phyloP scores from a whole-genome alignment of 2,329 filamentous ascomycete genomes.

The Neofusicoccum parvum region DNA sequence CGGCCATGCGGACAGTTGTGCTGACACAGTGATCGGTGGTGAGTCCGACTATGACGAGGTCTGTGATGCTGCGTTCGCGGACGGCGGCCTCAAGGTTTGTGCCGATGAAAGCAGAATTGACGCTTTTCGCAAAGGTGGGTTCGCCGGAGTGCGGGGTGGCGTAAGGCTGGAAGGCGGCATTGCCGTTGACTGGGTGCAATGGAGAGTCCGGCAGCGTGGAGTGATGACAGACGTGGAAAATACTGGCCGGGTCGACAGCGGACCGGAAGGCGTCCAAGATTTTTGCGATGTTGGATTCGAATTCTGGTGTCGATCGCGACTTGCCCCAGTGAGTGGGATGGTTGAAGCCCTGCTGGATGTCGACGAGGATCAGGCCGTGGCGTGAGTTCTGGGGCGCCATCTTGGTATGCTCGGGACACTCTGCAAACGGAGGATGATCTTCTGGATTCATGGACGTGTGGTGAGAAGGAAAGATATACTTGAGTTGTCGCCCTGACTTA shows the following conservation, averaged over 20 bases:
- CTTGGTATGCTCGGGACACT: neutral
- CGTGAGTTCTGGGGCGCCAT: neutral
- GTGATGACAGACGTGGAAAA: conserved; percentile 10
- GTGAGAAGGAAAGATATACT: no score
- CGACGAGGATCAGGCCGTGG: conserved; percentile 5
- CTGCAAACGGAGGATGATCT: no score
- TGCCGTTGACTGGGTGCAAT: neutral
- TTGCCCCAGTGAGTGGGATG: neutral
- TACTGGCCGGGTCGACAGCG: neutral
- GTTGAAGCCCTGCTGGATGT: conserved; percentile 13
- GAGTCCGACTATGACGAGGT: neutral
- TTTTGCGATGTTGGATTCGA: neutral
- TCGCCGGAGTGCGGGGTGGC: neutral
- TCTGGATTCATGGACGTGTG: no score
- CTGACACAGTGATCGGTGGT: conserved; percentile 14
- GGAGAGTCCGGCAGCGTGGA: neutral
- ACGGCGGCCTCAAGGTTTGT: neutral
- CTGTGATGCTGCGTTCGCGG: neutral
- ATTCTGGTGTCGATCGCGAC: neutral
- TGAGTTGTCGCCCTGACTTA: no score
- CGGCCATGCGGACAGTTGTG: conserved; percentile 7
- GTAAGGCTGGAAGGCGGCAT: conserved; percentile 3
- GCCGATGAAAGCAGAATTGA: conserved; percentile 12
- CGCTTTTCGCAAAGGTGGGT: neutral
- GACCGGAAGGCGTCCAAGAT: neutral